phyloP scores from a whole-genome alignment of 2,329 filamentous ascomycete genomes.

The Raffaelea deltoideospora region DNA sequence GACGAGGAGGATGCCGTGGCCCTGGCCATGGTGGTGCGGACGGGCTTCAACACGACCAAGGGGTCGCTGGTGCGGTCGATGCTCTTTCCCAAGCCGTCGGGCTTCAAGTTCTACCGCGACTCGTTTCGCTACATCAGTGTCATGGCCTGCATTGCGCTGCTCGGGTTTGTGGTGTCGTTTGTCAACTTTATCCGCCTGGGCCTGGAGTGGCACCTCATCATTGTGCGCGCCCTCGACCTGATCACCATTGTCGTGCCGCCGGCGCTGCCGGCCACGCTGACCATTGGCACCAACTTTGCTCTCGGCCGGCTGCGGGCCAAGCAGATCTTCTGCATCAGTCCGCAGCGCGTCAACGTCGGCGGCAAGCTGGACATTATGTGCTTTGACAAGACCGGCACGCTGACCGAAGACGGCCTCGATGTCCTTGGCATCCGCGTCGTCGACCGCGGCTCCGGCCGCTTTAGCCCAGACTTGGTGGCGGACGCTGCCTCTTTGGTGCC shows the following conservation, averaged over 20 bases:
- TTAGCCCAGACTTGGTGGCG: slow-evolving; percentile 63
- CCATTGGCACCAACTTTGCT: slow-evolving; percentile 93
- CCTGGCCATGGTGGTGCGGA: slow-evolving; percentile 80
- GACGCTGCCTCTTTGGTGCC: slow-evolving; percentile 26
- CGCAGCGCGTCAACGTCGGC: slow-evolving; percentile 89
- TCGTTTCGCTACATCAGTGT: slow-evolving; percentile 97
- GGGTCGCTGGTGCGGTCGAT: slow-evolving; percentile 91
- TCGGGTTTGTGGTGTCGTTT: slow-evolving; percentile 84
- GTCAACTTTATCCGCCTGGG: slow-evolving; percentile 81
- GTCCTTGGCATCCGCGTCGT: slow-evolving; percentile 78
- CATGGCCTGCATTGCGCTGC: slow-evolving; percentile 71
- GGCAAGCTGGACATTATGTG: slow-evolving; percentile 93
- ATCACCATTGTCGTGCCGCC: slow-evolving; percentile 97
- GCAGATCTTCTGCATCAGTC: slow-evolving; percentile 94
- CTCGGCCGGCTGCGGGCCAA: slow-evolving; percentile 72
- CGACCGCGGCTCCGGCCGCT: slow-evolving; percentile 42
- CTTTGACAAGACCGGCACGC: slow-evolving; percentile 97
- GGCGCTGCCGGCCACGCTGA: slow-evolving; percentile 83
- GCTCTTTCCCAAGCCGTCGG: slow-evolving; percentile 95
- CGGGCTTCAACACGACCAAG: slow-evolving; percentile 95
- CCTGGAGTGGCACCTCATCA: slow-evolving; percentile 76
- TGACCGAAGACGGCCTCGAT: slow-evolving; percentile 92
- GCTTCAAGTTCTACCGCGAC: slow-evolving; percentile 96
- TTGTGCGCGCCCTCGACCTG: slow-evolving; percentile 81
- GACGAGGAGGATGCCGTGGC: slow-evolving; percentile 73